These are phyloP conservation scores for Dendrobium chrysotoxum DNA, from an alignment of 106 monocot species.

Conservation along the genomic window DNA sequence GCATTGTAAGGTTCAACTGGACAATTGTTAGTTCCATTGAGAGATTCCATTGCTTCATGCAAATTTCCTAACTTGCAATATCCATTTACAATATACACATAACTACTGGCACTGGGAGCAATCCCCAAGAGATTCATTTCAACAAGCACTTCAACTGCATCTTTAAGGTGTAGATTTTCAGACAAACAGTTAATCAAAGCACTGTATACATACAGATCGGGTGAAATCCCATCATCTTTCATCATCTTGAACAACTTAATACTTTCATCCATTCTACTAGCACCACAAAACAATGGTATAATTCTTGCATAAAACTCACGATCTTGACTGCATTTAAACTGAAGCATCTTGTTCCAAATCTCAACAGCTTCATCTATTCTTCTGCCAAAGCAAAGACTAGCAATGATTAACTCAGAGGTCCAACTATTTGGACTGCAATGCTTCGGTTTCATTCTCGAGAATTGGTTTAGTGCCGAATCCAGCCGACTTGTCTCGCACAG, in stretches of 20 bases:
- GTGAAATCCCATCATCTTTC: conserved; percentile 24
- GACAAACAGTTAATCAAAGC: conserved; percentile 32
- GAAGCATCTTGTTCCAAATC: conserved; percentile 46
- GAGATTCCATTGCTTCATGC: conserved; percentile 29
- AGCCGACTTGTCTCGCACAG: conserved; percentile 27
- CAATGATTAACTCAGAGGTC: conserved; percentile 55
- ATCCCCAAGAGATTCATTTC: conserved; percentile 31
- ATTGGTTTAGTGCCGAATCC: conserved; percentile 47
- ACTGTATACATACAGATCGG: conserved; percentile 17
- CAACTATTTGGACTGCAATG: conserved; percentile 36
- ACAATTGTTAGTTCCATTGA: conserved; percentile 18
- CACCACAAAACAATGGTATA: conserved; percentile 32
- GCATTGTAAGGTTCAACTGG: conserved; percentile 35
- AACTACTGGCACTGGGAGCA: conserved; percentile 18
- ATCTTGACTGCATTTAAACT: conserved; percentile 21
- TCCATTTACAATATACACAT: conserved; percentile 28
- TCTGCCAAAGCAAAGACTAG: conserved; percentile 26
- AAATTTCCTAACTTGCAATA: conserved; percentile 44
- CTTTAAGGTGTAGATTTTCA: conserved; percentile 26
- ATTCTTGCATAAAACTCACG: conserved; percentile 22
- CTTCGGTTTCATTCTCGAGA: conserved; percentile 48
- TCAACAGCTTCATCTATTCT: conserved; percentile 36
- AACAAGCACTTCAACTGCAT: conserved; percentile 38
- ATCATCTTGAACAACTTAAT: conserved; percentile 38
- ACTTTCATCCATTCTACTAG: conserved; percentile 32